Evolutionary conservation across 2,329 filamentous ascomycete species (phyloP).

Genomic region (Colletotrichum liriopes): DNA sequence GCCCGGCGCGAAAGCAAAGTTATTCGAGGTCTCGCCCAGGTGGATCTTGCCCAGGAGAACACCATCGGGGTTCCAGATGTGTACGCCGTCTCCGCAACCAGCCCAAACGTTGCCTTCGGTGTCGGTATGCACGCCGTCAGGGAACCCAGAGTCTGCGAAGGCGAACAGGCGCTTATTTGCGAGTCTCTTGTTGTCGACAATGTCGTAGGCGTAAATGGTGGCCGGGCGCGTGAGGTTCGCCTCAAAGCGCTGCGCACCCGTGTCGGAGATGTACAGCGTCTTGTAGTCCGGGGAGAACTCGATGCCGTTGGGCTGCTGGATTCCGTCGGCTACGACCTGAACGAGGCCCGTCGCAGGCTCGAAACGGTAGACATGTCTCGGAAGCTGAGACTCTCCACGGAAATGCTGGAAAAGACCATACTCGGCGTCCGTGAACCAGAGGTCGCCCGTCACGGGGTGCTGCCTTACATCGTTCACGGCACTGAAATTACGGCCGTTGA

Average conservation of each 20-base stretch:
- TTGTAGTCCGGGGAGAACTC: conserved; percentile 62
- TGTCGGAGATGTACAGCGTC: conserved; percentile 63
- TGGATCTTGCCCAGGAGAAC: conserved; percentile 62
- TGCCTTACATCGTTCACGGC: conserved; percentile 65
- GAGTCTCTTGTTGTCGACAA: conserved; percentile 31
- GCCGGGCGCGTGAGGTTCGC: conserved; percentile 26
- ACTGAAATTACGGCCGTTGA: conserved; percentile 56
- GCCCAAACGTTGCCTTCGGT: conserved; percentile 64
- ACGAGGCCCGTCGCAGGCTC: conserved; percentile 56
- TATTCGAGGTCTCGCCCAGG: conserved; percentile 59
- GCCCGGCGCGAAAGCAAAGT: conserved; percentile 63
- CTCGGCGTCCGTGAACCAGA: conserved; percentile 67
- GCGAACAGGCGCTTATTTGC: conserved; percentile 66
- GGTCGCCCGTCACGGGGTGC: conserved; percentile 55
- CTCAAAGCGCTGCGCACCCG: conserved; percentile 45
- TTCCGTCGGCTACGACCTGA: conserved; percentile 63
- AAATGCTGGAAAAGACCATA: conserved; percentile 66
- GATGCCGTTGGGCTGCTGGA: conserved; percentile 63
- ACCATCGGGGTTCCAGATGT: conserved; percentile 63
- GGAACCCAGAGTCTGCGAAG: conserved; percentile 62
- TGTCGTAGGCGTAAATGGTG: conserved; percentile 41
- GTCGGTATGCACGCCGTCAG: conserved; percentile 64
- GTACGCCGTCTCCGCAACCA: conserved; percentile 65
- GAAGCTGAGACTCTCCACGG: conserved; percentile 59
- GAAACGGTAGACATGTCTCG: conserved; percentile 65